These are phyloP conservation scores for Monosporascus cannonballus DNA, from an alignment of 2,329 filamentous ascomycete species.

Conservation along the genomic window DNA sequence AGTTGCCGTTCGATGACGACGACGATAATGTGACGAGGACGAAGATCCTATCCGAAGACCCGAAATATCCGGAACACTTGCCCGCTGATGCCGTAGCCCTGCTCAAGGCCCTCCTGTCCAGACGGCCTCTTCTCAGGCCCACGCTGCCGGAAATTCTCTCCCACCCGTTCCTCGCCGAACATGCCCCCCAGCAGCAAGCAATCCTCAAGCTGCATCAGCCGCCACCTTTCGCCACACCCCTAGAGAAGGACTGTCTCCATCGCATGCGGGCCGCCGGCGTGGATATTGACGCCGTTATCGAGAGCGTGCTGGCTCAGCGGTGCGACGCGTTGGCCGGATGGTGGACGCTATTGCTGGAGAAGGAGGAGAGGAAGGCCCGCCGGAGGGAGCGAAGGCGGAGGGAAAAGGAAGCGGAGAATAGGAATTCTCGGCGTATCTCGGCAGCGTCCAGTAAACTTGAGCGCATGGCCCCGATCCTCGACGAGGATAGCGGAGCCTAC, in stretches of 20 bases:
- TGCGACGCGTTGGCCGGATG: constrained; percentile 90
- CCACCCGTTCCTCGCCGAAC: constrained; percentile 80
- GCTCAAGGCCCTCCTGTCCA: constrained; percentile 77
- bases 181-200: constrained; percentile 81
- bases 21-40: constrained; percentile 81
- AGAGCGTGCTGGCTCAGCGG: constrained; percentile 83
- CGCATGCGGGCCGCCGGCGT: constrained; percentile 92
- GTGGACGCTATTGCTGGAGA: constrained; percentile 93
- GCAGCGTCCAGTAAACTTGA: constrained; percentile 84
- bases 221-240: constrained; percentile 72
- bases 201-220: constrained; percentile 79
- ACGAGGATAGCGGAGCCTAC: constrained; percentile 59
- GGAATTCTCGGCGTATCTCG: constrained; percentile 75
- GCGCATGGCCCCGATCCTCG: constrained; percentile 68
- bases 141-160: constrained; percentile 77
- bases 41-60: constrained; percentile 80
- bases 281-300: constrained; percentile 88
- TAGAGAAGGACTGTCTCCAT: constrained; percentile 88
- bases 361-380: constrained; percentile 81
- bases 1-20: constrained; percentile 94
- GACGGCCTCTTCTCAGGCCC: constrained; percentile 79
- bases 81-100: constrained; percentile 71
- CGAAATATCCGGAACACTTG: constrained; percentile 75
- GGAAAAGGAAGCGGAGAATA: constrained; percentile 76
- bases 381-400: constrained; percentile 76